Percentiles rank a stretch among this genome's conserved stretches.
Evolutionary conservation across 169 alveolate species (phyloP).

Genomic region (Theileria equi): DNA sequence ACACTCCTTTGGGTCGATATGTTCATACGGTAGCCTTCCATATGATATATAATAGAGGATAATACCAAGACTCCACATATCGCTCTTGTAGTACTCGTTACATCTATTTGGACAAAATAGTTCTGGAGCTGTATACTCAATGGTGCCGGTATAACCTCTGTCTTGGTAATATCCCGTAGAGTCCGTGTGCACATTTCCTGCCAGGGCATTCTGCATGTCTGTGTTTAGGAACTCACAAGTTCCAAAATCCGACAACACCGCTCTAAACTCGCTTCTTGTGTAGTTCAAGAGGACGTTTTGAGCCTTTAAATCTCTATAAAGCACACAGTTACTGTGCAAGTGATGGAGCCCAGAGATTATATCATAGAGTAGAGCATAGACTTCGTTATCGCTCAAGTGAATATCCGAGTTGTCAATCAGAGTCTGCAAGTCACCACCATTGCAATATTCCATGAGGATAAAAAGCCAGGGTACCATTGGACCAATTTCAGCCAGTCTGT

Average conservation of each 20-base stretch:
- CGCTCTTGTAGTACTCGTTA: slow-evolving; percentile 69
- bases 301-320: slow-evolving; percentile 81
- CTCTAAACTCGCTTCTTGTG: slow-evolving; percentile 43
- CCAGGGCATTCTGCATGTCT: slow-evolving; percentile 11
- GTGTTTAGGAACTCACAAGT: slow-evolving; percentile 71
- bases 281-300: slow-evolving; percentile 74
- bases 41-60: slow-evolving; percentile 70
- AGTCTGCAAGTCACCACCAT: slow-evolving; percentile 75
- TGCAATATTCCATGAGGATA: slow-evolving; percentile 82
- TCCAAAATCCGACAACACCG: slow-evolving; percentile 79
- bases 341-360: slow-evolving; percentile 73
- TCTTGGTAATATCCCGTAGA: background rate
- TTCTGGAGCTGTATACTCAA: slow-evolving; percentile 84
- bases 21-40: slow-evolving; percentile 60
- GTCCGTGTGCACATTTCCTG: background rate
- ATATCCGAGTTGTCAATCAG: slow-evolving; percentile 52
- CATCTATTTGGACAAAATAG: slow-evolving; percentile 58
- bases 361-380: slow-evolving; percentile 63
- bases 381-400: slow-evolving; percentile 32
- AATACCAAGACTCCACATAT: slow-evolving; percentile 82
- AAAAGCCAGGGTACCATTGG: slow-evolving; percentile 83
- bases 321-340: slow-evolving; percentile 72
- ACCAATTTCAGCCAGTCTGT: slow-evolving; percentile 73
- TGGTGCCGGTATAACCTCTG: slow-evolving; percentile 78
- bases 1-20: slow-evolving; percentile 54